Percentiles rank a stretch among this genome's conserved stretches.
Conservation (phyloP, 495 filamentous ascomycete species). For the Neurospora sp. region DNA sequence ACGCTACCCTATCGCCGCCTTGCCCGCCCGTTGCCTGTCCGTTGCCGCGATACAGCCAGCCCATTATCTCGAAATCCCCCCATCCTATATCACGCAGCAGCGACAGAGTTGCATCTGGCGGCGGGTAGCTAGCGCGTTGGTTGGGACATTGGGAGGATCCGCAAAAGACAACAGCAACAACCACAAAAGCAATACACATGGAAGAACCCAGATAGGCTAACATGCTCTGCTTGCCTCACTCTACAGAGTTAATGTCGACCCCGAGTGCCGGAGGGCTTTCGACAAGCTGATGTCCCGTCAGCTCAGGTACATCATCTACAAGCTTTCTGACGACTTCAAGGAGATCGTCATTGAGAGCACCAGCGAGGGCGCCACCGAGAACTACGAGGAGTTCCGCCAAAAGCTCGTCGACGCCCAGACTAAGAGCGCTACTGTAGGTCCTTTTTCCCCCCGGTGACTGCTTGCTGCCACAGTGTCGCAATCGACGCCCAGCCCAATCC, state of each 20-base stretch:
- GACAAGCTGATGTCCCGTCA: constrained; percentile 84
- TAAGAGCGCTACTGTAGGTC: constrained; percentile 32
- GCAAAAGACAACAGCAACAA: not conserved
- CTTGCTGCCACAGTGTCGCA: not conserved
- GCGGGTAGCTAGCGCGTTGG: not conserved
- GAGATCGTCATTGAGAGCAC: constrained; percentile 73
- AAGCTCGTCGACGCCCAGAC: constrained; percentile 59
- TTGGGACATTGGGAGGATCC: not conserved
- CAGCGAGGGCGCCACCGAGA: constrained; percentile 38
- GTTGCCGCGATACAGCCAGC: constrained; percentile 2
- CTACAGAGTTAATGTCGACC: constrained; percentile 62
- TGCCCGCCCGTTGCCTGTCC: constrained; percentile 1
- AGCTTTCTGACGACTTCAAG: constrained; percentile 88
- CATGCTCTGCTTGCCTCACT: not conserved
- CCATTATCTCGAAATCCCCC: not conserved
- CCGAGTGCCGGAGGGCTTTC: constrained; percentile 74
- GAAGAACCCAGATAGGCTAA: constrained; percentile 13
- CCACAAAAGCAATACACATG: not conserved
- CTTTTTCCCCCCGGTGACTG: not conserved
- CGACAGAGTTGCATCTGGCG: not conserved
- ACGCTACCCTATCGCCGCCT: constrained; percentile 5
- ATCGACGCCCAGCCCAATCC: not conserved
- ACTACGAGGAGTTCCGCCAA: constrained; percentile 67
- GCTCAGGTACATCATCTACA: constrained; percentile 94
- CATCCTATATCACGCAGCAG: not conserved